phyloP scores from a whole-genome alignment of 169 alveolate genomes.

The Sarcocystis neurona region DNA sequence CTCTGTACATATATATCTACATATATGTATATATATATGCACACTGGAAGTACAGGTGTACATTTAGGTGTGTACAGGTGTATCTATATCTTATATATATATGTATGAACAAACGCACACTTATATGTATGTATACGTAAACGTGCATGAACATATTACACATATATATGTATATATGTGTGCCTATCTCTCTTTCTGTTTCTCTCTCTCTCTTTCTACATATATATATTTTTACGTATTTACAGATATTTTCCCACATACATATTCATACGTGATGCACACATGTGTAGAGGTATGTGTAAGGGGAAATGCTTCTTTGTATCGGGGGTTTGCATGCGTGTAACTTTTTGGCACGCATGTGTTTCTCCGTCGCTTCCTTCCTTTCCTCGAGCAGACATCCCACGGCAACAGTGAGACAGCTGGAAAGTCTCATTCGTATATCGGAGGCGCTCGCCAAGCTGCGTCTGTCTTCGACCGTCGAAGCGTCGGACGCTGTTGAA shows the following conservation, averaged over 20 bases:
- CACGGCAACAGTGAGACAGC: slow-evolving; percentile 95
- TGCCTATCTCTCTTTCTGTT: too few relatives aligned
- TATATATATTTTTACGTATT: too few relatives aligned
- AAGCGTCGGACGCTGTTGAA: slow-evolving; percentile 87
- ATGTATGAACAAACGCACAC: too few relatives aligned
- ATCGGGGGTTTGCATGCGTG: too few relatives aligned
- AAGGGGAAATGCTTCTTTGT: not conserved
- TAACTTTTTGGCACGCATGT: not conserved
- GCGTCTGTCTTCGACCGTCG: slow-evolving; percentile 88
- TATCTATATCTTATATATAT: too few relatives aligned
- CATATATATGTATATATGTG: too few relatives aligned
- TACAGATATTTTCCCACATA: too few relatives aligned
- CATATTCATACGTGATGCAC: not conserved
- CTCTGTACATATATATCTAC: not conserved
- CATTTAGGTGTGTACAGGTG: not conserved
- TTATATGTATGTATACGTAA: too few relatives aligned
- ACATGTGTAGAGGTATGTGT: not conserved
- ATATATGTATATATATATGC: not conserved
- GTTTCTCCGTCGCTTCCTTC: not conserved
- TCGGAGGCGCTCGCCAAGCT: slow-evolving; percentile 97
- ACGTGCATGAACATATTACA: too few relatives aligned
- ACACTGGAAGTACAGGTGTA: not conserved
- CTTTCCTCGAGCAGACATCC: slow-evolving; percentile 77
- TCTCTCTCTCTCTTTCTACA: too few relatives aligned
- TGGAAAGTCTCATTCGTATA: slow-evolving; percentile 95